phyloP scores from a whole-genome alignment of 108 stramenopile species.

The Parietichytrium sp. region DNA sequence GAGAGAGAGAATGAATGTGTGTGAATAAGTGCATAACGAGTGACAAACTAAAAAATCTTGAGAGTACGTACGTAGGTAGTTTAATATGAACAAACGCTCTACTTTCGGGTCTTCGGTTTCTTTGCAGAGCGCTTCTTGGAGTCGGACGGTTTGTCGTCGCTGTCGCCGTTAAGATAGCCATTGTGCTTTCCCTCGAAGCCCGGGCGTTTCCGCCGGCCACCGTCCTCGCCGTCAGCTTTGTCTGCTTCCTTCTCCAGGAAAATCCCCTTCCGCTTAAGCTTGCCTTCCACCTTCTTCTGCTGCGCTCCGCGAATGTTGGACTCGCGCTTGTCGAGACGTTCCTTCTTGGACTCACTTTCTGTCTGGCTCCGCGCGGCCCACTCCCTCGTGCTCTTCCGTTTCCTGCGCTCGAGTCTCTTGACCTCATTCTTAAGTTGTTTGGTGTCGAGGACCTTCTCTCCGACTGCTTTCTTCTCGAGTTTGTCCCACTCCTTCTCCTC shows the following conservation, averaged over 20 bases:
- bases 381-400: background rate
- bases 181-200: constrained; percentile 11
- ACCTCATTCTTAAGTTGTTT: background rate
- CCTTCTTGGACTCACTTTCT: constrained; percentile 1
- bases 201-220: background rate
- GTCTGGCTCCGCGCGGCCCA: constrained; percentile 18
- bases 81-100: too few relatives aligned
- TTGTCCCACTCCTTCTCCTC: constrained; percentile 29
- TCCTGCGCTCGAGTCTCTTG: background rate
- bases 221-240: background rate
- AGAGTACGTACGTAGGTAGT: too few relatives aligned
- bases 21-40: too few relatives aligned
- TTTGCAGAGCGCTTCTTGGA: too few relatives aligned
- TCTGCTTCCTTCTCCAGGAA: background rate
- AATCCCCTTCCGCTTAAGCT: background rate
- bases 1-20: too few relatives aligned
- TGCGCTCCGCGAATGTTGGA: background rate
- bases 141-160: too few relatives aligned
- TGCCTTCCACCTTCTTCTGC: background rate
- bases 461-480: constrained; percentile 1
- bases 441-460: background rate
- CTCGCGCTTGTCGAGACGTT: constrained; percentile 34
- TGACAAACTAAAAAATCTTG: too few relatives aligned
- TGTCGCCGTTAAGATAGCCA: background rate
- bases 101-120: too few relatives aligned